phyloP scores from a whole-genome alignment of 371 early-diverging fungal species.

The Mucor circinelloides region DNA sequence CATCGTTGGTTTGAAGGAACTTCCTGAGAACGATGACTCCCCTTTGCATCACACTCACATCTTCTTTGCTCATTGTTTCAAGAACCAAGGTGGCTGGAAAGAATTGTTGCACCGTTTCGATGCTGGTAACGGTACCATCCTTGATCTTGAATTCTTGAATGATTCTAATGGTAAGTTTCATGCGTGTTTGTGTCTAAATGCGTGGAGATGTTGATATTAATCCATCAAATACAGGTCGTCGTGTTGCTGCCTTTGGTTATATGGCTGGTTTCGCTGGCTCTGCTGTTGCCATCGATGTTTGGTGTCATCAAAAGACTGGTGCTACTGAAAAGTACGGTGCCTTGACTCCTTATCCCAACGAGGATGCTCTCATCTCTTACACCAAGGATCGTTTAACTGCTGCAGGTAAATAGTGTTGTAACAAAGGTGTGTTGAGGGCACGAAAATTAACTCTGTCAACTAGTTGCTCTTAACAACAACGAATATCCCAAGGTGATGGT shows the following conservation, averaged over 20 bases:
- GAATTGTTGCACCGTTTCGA: conserved; percentile 85
- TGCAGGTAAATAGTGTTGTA: conserved; percentile 56
- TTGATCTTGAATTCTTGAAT: conserved; percentile 93
- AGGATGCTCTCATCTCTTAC: conserved; percentile 73
- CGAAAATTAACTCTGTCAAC: not conserved
- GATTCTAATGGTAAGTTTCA: conserved; percentile 65
- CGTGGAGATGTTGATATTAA: conserved; percentile 1
- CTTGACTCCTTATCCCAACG: conserved; percentile 85
- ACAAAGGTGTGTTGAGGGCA: not conserved
- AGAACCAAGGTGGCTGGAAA: conserved; percentile 94
- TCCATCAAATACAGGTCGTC: conserved; percentile 57
- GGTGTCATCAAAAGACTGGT: conserved; percentile 79
- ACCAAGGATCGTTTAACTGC: conserved; percentile 71
- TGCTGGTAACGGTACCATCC: conserved; percentile 84
- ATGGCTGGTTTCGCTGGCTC: conserved; percentile 96
- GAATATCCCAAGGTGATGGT: conserved; percentile 87
- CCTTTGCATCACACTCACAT: conserved; percentile 96
- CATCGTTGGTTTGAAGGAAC: conserved; percentile 95
- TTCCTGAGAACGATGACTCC: conserved; percentile 90
- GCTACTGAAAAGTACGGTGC: conserved; percentile 60
- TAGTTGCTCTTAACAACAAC: conserved; percentile 59
- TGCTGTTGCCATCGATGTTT: conserved; percentile 90
- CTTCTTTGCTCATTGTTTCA: conserved; percentile 98
- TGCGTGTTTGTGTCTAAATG: not conserved
- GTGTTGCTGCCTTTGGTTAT: conserved; percentile 97